A percentile compares a stretch with the other conserved stretches of the same genome.
phyloP scores from a whole-genome alignment of 495 filamentous ascomycete species.

The Penicillium diatomitis region DNA sequence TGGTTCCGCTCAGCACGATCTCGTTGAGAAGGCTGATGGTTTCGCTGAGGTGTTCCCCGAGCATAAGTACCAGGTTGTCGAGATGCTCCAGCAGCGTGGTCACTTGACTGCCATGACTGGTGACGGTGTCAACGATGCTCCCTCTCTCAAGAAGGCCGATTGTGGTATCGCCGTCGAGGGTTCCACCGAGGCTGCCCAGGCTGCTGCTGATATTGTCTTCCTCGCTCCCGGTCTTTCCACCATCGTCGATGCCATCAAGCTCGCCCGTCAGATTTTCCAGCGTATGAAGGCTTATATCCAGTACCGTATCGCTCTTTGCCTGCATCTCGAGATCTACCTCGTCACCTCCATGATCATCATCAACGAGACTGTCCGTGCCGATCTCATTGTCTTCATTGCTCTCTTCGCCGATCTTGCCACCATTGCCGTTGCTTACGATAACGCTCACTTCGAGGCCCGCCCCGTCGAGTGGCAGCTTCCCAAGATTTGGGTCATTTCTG shows the following conservation, averaged over 20 bases:
- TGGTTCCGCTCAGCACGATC: slow-evolving; percentile 64
- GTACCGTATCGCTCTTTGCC: slow-evolving; percentile 70
- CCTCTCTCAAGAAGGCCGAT: slow-evolving; percentile 64
- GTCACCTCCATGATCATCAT: slow-evolving; percentile 72
- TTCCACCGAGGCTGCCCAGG: slow-evolving; percentile 68
- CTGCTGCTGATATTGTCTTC: slow-evolving; percentile 72
- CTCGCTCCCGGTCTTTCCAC: slow-evolving; percentile 68
- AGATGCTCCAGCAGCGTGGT: slow-evolving; percentile 66
- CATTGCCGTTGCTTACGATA: slow-evolving; percentile 70
- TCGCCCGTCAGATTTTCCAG: slow-evolving; percentile 72
- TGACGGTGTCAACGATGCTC: slow-evolving; percentile 68
- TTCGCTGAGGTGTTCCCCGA: slow-evolving; percentile 71
- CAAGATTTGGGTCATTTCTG: slow-evolving; percentile 69
- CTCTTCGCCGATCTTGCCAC: slow-evolving; percentile 71
- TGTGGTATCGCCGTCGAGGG: slow-evolving; percentile 74
- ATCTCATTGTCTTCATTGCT: slow-evolving; percentile 68
- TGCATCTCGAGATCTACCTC: slow-evolving; percentile 71
- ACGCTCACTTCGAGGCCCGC: slow-evolving; percentile 61
- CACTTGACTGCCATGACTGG: slow-evolving; percentile 70
- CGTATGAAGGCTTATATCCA: slow-evolving; percentile 77
- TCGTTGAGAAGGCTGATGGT: slow-evolving; percentile 67
- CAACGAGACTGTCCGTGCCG: slow-evolving; percentile 56
- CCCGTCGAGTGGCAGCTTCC: slow-evolving; percentile 71
- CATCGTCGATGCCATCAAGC: slow-evolving; percentile 71
- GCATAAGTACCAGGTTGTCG: slow-evolving; percentile 73